Evolutionary conservation across 2,329 filamentous ascomycete species (phyloP).

Genomic region (Capronia coronata): DNA sequence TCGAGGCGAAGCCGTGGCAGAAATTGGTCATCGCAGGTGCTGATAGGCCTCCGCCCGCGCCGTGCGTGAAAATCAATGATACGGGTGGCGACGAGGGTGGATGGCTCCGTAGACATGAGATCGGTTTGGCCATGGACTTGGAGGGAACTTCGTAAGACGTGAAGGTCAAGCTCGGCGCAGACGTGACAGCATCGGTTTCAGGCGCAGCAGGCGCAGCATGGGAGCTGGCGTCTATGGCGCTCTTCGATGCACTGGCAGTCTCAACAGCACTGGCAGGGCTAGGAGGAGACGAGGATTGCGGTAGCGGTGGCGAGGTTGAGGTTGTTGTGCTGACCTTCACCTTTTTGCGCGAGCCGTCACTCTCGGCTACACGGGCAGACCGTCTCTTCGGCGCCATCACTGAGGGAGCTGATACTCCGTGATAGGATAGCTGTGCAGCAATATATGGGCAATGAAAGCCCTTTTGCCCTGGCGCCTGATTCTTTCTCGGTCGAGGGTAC

Average conservation of each 20-base stretch:
- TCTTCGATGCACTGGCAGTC: background rate
- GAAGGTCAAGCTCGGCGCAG: background rate
- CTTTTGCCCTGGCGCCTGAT: too few relatives aligned
- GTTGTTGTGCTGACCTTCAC: background rate
- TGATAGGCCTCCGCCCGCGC: constrained; percentile 24
- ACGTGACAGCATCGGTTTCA: background rate
- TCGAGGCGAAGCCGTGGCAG: constrained; percentile 16
- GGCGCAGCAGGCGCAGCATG: background rate
- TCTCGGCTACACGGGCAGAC: background rate
- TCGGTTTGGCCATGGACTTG: constrained; percentile 7
- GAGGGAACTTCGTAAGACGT: constrained; percentile 1
- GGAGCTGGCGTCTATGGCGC: background rate
- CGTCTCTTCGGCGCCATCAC: background rate
- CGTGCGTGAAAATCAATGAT: constrained; percentile 27
- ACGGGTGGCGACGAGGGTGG: background rate
- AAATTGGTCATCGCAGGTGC: constrained; percentile 24
- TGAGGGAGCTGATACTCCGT: background rate
- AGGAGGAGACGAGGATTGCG: background rate
- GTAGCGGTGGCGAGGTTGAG: background rate
- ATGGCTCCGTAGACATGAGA: constrained; percentile 6
- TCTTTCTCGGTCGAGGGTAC: too few relatives aligned
- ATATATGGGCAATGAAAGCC: too few relatives aligned
- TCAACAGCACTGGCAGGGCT: background rate
- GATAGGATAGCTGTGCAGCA: too few relatives aligned
- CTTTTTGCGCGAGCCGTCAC: background rate